phyloP scores from a whole-genome alignment of 176 grass and related monocot species.

The Carex pumila region DNA sequence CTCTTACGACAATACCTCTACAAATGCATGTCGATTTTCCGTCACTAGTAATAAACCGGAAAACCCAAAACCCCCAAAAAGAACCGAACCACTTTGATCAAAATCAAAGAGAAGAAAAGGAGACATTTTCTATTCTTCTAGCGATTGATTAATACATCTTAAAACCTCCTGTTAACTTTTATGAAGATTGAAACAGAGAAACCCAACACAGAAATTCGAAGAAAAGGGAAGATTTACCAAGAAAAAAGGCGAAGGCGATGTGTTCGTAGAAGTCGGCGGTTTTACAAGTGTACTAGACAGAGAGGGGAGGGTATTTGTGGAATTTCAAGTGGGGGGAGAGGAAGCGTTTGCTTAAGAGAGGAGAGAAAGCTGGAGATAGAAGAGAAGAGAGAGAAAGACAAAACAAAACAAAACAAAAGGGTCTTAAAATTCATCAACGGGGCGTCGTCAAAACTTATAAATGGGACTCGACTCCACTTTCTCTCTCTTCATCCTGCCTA shows the following conservation, averaged over 20 bases:
- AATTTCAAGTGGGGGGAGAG: constrained; percentile 17
- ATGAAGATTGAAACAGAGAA: neutral
- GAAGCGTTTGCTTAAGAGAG: constrained; percentile 22
- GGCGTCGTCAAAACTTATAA: constrained; percentile 26
- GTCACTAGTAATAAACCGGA: neutral
- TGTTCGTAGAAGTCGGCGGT: constrained; percentile 18
- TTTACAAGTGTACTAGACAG: constrained; percentile 20
- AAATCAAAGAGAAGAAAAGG: constrained; percentile 7
- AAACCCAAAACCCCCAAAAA: constrained; percentile 41
- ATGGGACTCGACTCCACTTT: constrained; percentile 12
- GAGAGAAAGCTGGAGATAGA: constrained; percentile 10
- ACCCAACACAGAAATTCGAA: constrained; percentile 10
- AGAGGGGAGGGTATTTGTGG: constrained; percentile 19
- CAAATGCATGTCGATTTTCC: constrained; percentile 6
- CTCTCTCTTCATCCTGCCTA: constrained; percentile 21
- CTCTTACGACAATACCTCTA: neutral
- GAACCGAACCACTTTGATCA: constrained; percentile 33
- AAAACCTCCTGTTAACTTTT: constrained; percentile 4
- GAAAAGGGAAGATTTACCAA: constrained; percentile 16
- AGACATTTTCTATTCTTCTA: neutral
- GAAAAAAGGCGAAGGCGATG: neutral
- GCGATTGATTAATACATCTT: constrained; percentile 13
- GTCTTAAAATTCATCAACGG: constrained; percentile 6
- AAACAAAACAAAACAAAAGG: neutral
- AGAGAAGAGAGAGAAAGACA: neutral